Evolutionary conservation across 176 grass and related monocot species (phyloP).

Genomic region (Bothriochloa decipiens): DNA sequence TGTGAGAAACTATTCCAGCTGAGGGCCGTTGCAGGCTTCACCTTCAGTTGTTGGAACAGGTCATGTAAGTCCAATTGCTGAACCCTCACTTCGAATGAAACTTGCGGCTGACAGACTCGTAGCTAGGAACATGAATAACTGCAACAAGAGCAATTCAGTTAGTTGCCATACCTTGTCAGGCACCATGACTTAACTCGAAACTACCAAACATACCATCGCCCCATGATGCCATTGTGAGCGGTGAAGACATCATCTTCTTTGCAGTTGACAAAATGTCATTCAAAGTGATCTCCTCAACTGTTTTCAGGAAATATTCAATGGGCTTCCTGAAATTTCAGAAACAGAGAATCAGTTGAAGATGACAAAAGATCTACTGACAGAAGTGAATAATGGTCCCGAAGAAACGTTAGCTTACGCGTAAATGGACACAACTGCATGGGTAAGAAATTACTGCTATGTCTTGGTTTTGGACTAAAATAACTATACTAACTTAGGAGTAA

Average conservation of each 20-base stretch:
- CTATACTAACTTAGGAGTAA: neutral
- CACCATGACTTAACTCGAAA: neutral
- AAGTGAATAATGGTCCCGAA: neutral
- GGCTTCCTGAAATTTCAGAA: slow-evolving; percentile 63
- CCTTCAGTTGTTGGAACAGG: slow-evolving; percentile 14
- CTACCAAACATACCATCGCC: slow-evolving; percentile 60
- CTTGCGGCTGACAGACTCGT: slow-evolving; percentile 72
- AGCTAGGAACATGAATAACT: slow-evolving; percentile 79
- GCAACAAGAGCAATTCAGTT: slow-evolving; percentile 25
- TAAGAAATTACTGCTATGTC: slow-evolving; percentile 23
- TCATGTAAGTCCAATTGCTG: neutral
- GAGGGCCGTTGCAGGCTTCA: neutral
- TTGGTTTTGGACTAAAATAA: neutral
- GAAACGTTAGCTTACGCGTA: neutral
- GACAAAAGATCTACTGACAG: neutral
- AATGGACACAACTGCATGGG: neutral
- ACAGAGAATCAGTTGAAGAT: neutral
- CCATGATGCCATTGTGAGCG: slow-evolving; percentile 85
- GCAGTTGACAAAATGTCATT: slow-evolving; percentile 66
- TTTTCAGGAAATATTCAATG: slow-evolving; percentile 63
- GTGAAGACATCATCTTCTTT: slow-evolving; percentile 68
- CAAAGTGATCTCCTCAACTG: slow-evolving; percentile 61
- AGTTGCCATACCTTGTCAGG: neutral
- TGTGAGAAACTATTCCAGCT: slow-evolving; percentile 2
- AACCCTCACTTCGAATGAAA: slow-evolving; percentile 50